A percentile compares a stretch with the other conserved stretches of the same genome.
These are phyloP conservation scores for Rugonectria rugulosa DNA, from an alignment of 2,329 filamentous ascomycete genomes.

Conservation along the genomic window DNA sequence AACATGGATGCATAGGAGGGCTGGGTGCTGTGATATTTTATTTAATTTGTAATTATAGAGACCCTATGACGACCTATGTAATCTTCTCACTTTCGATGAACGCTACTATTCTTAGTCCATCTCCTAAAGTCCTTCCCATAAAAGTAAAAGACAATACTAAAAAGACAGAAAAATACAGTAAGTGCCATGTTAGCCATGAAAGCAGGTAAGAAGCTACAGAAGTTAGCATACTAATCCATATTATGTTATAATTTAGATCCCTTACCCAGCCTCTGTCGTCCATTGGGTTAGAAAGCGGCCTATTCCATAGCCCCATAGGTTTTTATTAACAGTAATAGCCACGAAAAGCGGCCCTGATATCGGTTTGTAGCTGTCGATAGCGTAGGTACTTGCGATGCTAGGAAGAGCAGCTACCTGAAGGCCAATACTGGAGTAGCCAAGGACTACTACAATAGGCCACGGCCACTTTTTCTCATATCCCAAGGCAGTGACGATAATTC, in stretches of 20 bases:
- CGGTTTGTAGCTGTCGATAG: slow-evolving; percentile 71
- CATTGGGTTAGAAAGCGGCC: slow-evolving; percentile 18
- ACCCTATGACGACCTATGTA: too few relatives aligned
- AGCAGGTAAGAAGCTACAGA: slow-evolving; percentile 1
- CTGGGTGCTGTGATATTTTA: too few relatives aligned
- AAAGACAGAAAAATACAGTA: slow-evolving; percentile 2
- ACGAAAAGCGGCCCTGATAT: slow-evolving; percentile 55
- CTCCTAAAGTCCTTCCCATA: slow-evolving; percentile 14
- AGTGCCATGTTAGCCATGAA: slow-evolving; percentile 20
- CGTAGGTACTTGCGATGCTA: slow-evolving; percentile 65
- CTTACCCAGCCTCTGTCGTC: slow-evolving; percentile 17
- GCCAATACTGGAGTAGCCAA: slow-evolving; percentile 52
- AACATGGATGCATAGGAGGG: too few relatives aligned
- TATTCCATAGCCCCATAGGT: slow-evolving; percentile 23
- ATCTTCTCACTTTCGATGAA: neutral
- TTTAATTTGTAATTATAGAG: too few relatives aligned
- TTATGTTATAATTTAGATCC: neutral
- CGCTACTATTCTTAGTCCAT: slow-evolving; percentile 12
- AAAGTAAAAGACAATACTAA: slow-evolving; percentile 11
- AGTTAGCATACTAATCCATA: too few relatives aligned
- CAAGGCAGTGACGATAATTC: slow-evolving; percentile 53
- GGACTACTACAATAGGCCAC: slow-evolving; percentile 56
- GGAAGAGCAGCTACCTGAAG: slow-evolving; percentile 58
- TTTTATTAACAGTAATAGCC: slow-evolving; percentile 25
- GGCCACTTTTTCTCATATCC: slow-evolving; percentile 57